A percentile compares a stretch with the other conserved stretches of the same genome.
These are phyloP conservation scores for Lizonia empirigonia DNA, from an alignment of 2,329 filamentous ascomycete species.

Conservation along the genomic window DNA sequence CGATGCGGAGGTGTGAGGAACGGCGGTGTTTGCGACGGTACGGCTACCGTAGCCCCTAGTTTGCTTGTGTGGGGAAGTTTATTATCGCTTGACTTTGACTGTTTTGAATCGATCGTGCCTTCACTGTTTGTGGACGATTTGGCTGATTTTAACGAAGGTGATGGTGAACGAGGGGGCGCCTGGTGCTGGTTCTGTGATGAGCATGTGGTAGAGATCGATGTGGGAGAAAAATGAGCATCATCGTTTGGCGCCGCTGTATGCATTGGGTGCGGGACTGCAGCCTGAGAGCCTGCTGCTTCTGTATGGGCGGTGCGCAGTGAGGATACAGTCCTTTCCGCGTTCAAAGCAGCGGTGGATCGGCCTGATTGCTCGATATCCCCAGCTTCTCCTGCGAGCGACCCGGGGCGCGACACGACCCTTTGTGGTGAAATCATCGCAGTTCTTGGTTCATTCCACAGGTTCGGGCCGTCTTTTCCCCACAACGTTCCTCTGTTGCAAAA, in stretches of 20 bases:
- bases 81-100: constrained; percentile 5
- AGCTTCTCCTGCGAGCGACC: constrained; percentile 15
- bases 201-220: neutral
- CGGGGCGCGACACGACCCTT: constrained; percentile 26
- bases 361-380: constrained; percentile 30
- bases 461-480: constrained; percentile 9
- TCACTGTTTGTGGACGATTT: constrained; percentile 17
- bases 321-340: constrained; percentile 30
- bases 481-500: neutral
- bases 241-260: constrained; percentile 1
- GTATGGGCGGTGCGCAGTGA: constrained; percentile 17
- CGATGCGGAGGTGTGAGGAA: constrained; percentile 20
- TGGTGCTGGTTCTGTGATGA: neutral
- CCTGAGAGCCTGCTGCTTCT: constrained; percentile 3
- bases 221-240: neutral
- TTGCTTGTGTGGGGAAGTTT: neutral
- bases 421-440: constrained; percentile 30
- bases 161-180: neutral
- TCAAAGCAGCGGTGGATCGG: constrained; percentile 25
- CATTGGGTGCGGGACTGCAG: neutral
- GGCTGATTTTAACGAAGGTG: neutral
- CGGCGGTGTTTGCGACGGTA: constrained; percentile 1
- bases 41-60: neutral
- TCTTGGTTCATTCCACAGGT: constrained; percentile 14
- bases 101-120: constrained; percentile 6